Percentiles rank a stretch among this genome's conserved stretches.
Conservation (phyloP, 2,329 filamentous ascomycete genomes). For the Fonsecaea multimorphosa region DNA sequence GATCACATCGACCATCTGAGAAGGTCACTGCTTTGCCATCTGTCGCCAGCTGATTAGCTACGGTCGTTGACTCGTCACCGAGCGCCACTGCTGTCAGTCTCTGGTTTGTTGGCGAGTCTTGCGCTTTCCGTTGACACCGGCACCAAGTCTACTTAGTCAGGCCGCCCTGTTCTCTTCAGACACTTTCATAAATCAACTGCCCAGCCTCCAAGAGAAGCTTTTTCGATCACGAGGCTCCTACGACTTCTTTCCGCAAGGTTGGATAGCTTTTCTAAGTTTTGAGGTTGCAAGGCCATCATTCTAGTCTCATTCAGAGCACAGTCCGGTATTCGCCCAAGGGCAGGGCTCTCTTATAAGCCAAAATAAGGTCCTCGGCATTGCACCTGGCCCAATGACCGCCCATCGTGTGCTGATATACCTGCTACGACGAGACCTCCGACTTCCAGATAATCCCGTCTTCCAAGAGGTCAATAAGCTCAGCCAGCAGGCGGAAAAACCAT, state of each 20-base stretch:
- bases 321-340: neutral
- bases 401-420: slow-evolving; percentile 69
- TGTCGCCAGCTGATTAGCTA: slow-evolving; percentile 3
- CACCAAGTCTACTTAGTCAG: neutral
- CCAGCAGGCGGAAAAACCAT: slow-evolving; percentile 53
- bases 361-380: neutral
- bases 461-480: slow-evolving; percentile 59
- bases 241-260: neutral
- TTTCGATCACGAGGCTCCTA: neutral
- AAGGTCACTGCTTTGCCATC: neutral
- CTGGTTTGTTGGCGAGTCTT: neutral
- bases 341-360: neutral
- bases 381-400: slow-evolving; percentile 36
- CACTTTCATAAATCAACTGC: neutral
- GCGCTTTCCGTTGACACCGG: neutral
- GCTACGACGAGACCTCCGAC: slow-evolving; percentile 73
- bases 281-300: neutral
- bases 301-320: neutral
- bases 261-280: neutral
- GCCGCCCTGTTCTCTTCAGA: neutral
- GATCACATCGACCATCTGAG: neutral
- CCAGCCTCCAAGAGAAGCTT: neutral
- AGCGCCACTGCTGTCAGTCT: neutral
- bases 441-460: slow-evolving; percentile 76
- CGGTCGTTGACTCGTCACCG: neutral